These are phyloP conservation scores for Pleurotus sapidus DNA, from an alignment of 768 basidiomycete genomes.

Conservation along the genomic window DNA sequence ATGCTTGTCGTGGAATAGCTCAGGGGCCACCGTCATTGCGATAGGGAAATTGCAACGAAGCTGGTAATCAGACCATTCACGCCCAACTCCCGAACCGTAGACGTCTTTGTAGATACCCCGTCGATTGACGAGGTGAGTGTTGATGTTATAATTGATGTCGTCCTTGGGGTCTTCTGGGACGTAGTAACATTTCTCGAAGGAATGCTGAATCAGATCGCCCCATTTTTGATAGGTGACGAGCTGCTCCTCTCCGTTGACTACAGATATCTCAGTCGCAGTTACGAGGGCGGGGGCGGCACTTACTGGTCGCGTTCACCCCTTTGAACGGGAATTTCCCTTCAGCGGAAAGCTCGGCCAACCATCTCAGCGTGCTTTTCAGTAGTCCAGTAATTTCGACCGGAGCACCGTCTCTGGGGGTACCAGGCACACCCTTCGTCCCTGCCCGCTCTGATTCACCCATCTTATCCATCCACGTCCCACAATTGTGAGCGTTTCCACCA, in stretches of 20 bases:
- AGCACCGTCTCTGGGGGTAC: conserved; percentile 93
- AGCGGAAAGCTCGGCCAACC: conserved; percentile 70
- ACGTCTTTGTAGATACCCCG: conserved; percentile 99
- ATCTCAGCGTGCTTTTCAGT: conserved; percentile 88
- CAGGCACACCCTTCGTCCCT: conserved; percentile 93
- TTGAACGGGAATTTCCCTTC: conserved; percentile 82
- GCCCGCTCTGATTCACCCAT: conserved; percentile 94
- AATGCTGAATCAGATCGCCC: conserved; percentile 77
- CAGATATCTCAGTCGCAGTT: conserved; percentile 2
- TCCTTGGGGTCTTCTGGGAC: conserved; percentile 76
- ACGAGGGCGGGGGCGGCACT: conserved; percentile 23
- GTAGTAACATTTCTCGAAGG: conserved; percentile 91
- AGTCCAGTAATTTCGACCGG: conserved; percentile 95
- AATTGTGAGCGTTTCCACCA: conserved; percentile 84
- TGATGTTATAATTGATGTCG: conserved; percentile 69
- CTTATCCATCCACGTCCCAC: conserved; percentile 98
- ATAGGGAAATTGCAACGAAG: conserved; percentile 91
- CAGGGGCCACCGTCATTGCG: conserved; percentile 96
- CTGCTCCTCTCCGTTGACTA: conserved; percentile 68
- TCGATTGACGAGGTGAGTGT: conserved; percentile 72
- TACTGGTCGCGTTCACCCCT: conserved; percentile 80
- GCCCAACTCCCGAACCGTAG: conserved; percentile 79
- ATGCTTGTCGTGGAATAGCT: conserved; percentile 80
- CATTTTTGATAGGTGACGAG: conserved; percentile 89
- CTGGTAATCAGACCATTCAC: conserved; percentile 98